Conservation (phyloP, 371 early-diverging fungal genomes). For the Saksenaea oblongispora region DNA sequence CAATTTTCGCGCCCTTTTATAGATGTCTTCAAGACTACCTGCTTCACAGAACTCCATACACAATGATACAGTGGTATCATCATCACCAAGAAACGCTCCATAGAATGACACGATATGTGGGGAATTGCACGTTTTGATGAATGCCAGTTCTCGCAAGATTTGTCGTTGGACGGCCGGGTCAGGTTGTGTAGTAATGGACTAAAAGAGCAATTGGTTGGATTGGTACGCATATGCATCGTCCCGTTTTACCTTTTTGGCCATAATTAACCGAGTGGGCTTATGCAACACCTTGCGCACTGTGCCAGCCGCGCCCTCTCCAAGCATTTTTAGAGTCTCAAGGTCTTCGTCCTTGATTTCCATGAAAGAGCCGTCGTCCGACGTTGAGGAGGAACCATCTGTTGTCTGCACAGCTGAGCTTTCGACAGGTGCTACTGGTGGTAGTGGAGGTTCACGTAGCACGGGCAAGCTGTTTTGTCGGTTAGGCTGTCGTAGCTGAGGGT, state of each 20-base stretch:
- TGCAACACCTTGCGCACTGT: constrained; percentile 88
- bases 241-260: constrained; percentile 88
- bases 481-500: constrained; percentile 6
- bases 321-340: constrained; percentile 60
- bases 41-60: constrained; percentile 95
- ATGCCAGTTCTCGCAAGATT: constrained; percentile 89
- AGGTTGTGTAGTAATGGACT: constrained; percentile 71
- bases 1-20: constrained; percentile 66
- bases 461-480: constrained; percentile 12
- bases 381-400: constrained; percentile 3
- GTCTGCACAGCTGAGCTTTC: constrained; percentile 1
- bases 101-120: constrained; percentile 93
- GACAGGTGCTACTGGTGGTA: constrained; percentile 24
- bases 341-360: constrained; percentile 60
- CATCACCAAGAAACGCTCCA: constrained; percentile 91
- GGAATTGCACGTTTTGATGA: constrained; percentile 86
- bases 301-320: constrained; percentile 95
- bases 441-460: constrained; percentile 39
- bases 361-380: constrained; percentile 13
- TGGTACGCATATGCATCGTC: neutral
- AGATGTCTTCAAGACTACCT: constrained; percentile 81
- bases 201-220: constrained; percentile 8
- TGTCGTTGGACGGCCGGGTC: constrained; percentile 75
- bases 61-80: constrained; percentile 83
- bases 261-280: constrained; percentile 74